phyloP scores from a whole-genome alignment of 495 filamentous ascomycete species.

The Podospora anserina region DNA sequence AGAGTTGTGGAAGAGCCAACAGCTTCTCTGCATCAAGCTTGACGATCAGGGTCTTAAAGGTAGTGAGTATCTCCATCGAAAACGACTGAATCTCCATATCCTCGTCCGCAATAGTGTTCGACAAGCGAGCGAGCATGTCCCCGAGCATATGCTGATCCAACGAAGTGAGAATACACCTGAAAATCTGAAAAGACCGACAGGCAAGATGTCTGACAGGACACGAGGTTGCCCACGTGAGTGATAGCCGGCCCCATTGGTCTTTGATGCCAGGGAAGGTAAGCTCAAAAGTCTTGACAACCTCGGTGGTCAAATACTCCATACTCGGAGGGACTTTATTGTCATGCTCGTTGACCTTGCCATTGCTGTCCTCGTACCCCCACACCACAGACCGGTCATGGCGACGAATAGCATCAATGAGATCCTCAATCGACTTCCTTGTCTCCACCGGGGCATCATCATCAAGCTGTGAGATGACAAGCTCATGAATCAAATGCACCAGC shows the following conservation, averaged over 20 bases:
- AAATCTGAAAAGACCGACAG: slow-evolving; percentile 95
- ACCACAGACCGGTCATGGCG: slow-evolving; percentile 79
- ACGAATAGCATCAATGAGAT: slow-evolving; percentile 86
- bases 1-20: slow-evolving; percentile 83
- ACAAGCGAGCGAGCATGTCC: slow-evolving; percentile 90
- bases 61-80: slow-evolving; percentile 95
- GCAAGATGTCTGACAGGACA: slow-evolving; percentile 95
- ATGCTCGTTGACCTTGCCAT: slow-evolving; percentile 67
- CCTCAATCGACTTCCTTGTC: slow-evolving; percentile 73
- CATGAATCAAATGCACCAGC: slow-evolving; percentile 96
- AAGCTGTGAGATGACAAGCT: slow-evolving; percentile 86
- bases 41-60: slow-evolving; percentile 81
- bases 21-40: slow-evolving; percentile 77
- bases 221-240: slow-evolving; percentile 91
- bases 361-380: slow-evolving; percentile 93
- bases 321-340: slow-evolving; percentile 77
- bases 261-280: slow-evolving; percentile 81
- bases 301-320: slow-evolving; percentile 77
- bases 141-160: slow-evolving; percentile 90
- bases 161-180: slow-evolving; percentile 85
- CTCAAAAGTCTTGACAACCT: slow-evolving; percentile 81
- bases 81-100: slow-evolving; percentile 90
- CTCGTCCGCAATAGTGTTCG: slow-evolving; percentile 93
- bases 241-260: slow-evolving; percentile 84
- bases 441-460: slow-evolving; percentile 65